A percentile compares a stretch with the other conserved stretches of the same genome.
These are phyloP conservation scores for Candida freyschussii DNA, from an alignment of 1,139 yeast species.

Conservation along the genomic window DNA sequence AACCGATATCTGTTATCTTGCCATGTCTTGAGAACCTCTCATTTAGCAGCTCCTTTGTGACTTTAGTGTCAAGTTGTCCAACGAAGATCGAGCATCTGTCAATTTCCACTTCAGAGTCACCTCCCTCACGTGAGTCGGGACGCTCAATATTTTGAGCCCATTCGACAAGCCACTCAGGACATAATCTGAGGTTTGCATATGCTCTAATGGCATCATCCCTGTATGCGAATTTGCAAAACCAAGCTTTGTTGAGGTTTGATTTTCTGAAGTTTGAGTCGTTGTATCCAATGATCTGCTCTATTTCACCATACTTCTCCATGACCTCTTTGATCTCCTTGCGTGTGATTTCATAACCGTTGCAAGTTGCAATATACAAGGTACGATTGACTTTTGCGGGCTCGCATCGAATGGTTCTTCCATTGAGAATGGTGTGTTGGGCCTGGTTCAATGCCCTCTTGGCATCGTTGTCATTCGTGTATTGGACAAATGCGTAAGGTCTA, in stretches of 20 bases:
- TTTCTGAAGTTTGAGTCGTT: conserved; percentile 36
- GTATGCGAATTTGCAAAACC: conserved; percentile 80
- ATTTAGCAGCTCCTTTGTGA: conserved; percentile 49
- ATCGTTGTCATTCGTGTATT: conserved; percentile 66
- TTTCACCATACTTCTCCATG: conserved; percentile 59
- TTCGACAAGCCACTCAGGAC: conserved; percentile 52
- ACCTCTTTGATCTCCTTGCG: conserved; percentile 33
- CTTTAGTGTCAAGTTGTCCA: conserved; percentile 59
- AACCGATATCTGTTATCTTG: conserved; percentile 43
- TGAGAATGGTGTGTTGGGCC: conserved; percentile 65
- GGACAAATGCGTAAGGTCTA: conserved; percentile 93
- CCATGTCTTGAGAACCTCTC: conserved; percentile 70
- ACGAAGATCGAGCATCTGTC: conserved; percentile 73
- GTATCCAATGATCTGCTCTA: conserved; percentile 61
- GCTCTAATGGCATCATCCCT: conserved; percentile 91
- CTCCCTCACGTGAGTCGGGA: conserved; percentile 22
- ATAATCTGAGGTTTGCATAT: conserved; percentile 61
- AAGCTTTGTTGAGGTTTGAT: conserved; percentile 38
- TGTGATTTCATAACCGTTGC: conserved; percentile 26
- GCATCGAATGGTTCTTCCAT: conserved; percentile 77
- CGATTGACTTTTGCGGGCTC: conserved; percentile 90
- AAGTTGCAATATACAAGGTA: conserved; percentile 56
- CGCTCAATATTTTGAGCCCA: conserved; percentile 82
- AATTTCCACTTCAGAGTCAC: conserved; percentile 36
- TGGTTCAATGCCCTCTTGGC: conserved; percentile 62